phyloP scores from a whole-genome alignment of 768 basidiomycete species.

The Tulasnella calospora region DNA sequence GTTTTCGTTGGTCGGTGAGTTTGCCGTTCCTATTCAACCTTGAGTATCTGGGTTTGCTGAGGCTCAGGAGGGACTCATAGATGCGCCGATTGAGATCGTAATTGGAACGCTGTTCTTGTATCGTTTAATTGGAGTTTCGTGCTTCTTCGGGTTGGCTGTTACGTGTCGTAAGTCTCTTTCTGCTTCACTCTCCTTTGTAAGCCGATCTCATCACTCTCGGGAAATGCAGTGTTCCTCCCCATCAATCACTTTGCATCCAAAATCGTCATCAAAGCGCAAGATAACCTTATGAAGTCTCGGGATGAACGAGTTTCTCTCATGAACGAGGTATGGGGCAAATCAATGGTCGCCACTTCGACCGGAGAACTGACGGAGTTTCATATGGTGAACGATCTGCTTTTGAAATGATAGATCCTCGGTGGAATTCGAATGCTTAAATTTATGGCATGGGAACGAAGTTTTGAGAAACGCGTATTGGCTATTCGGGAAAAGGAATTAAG shows the following conservation, averaged over 20 bases:
- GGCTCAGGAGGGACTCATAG: slow-evolving; percentile 36
- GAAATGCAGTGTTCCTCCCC: slow-evolving; percentile 46
- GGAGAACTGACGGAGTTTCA: background rate
- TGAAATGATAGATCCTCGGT: slow-evolving; percentile 54
- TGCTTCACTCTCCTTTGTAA: background rate
- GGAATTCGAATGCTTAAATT: slow-evolving; percentile 95
- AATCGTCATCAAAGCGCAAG: slow-evolving; percentile 69
- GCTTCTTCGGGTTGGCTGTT: slow-evolving; percentile 71
- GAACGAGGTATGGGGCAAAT: slow-evolving; percentile 59
- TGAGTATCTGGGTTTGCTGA: background rate
- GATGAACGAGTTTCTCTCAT: slow-evolving; percentile 87
- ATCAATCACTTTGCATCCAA: slow-evolving; percentile 82
- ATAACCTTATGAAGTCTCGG: slow-evolving; percentile 84
- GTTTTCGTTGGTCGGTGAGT: slow-evolving; percentile 65
- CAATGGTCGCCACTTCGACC: background rate
- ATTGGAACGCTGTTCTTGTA: slow-evolving; percentile 76
- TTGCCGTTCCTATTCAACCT: background rate
- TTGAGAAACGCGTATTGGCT: slow-evolving; percentile 66
- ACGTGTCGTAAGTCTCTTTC: slow-evolving; percentile 43
- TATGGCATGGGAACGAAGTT: slow-evolving; percentile 93
- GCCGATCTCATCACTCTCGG: background rate
- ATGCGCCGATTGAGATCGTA: slow-evolving; percentile 71
- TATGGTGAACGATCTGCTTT: background rate
- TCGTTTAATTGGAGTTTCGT: slow-evolving; percentile 68
- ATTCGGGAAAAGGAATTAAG: slow-evolving; percentile 76